Conservation (phyloP, 371 early-diverging fungal species). For the Mucor racemosus region DNA sequence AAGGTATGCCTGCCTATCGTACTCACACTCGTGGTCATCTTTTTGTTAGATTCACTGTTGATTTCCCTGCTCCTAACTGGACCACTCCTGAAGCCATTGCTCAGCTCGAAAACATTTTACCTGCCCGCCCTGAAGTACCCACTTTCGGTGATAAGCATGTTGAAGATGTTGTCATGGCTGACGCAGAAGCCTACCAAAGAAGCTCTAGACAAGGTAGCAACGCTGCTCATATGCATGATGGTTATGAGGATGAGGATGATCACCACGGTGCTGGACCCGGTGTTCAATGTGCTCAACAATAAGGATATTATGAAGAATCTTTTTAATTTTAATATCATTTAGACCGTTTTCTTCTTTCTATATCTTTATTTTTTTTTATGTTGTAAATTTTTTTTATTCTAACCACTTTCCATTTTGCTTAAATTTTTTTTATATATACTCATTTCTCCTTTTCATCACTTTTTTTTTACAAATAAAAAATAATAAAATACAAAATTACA, state of each 20-base stretch:
- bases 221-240: constrained; percentile 56
- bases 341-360: background rate
- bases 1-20: constrained; percentile 95
- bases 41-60: constrained; percentile 87
- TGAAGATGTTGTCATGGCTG: constrained; percentile 83
- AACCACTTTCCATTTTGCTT: background rate
- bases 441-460: background rate
- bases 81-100: constrained; percentile 65
- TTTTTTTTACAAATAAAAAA: constrained; percentile 2
- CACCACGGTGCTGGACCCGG: constrained; percentile 69
- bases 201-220: constrained; percentile 43
- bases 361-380: background rate
- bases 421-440: background rate
- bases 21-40: constrained; percentile 92
- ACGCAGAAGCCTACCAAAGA: constrained; percentile 77
- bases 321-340: constrained; percentile 4
- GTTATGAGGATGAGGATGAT: constrained; percentile 77
- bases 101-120: constrained; percentile 71
- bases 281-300: constrained; percentile 97
- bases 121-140: constrained; percentile 56
- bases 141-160: constrained; percentile 52
- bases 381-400: constrained; percentile 1
- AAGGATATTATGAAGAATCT: constrained; percentile 28
- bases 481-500: background rate
- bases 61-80: constrained; percentile 91